Evolutionary conservation across 169 alveolate genomes (phyloP), one percentile per base, ranked within the genome.

Genomic region (Ichthyophthirius multifiliis): DNA sequence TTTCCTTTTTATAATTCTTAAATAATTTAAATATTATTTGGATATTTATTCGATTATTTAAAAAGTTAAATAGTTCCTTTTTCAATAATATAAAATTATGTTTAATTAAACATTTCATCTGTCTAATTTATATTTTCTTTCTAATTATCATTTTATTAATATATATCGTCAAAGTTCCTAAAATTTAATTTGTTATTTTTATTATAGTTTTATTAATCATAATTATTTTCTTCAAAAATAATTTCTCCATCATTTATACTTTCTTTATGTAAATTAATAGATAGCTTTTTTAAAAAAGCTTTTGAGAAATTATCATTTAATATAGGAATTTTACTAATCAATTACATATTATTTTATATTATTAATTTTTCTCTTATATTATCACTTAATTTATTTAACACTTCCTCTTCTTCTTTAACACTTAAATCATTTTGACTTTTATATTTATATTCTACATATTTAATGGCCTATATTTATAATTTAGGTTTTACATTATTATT

Each of bases 1-100:
- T 76, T 76, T 13, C 67, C 67, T 55, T 76, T 76, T 3, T 55
- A 27, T 1, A 55, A 23, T 55, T 55, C 71, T 55, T 55, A 27
- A 10, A 55, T 55, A 10, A 39, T 34, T 27, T 55, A 27, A 2
- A 18, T 55, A 18, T 55, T 39, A 9, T 15, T 55, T 4, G 39
- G 23, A 27, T 55, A 55, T 27, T 55, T 55, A 18, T 27, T 27
- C 13, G 43, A 55, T 27, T 55, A 27, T 27, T 34, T 55, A 55
- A 27, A 55, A 20, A 55, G 39, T 5, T 55, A 55, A 55, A 55
- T 55, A 10, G n/a, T 55, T 18, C 71, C 71, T 55, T 27, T 55
- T 55, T 55, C 71, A 20, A 55, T 39, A 20, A 55, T 55, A 55
- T 55, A 55, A 55, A 55, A 55, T 16, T 18, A 6, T 0, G 39